Conservation (phyloP, 2,329 filamentous ascomycete species). For the Colletotrichum trifolii region DNA sequence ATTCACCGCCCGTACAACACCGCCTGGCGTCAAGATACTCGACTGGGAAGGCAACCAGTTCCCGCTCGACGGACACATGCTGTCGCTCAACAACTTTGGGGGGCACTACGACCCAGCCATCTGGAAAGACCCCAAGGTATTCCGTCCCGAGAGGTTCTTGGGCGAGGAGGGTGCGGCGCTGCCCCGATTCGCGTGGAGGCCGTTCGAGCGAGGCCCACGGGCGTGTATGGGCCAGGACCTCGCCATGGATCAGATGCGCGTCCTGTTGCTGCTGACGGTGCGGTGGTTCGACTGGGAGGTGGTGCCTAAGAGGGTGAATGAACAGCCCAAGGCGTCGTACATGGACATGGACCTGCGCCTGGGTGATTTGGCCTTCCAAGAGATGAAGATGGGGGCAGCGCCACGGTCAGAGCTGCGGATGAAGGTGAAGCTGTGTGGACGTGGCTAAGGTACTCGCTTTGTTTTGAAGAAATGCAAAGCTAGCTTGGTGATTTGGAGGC, state of each 20-base stretch:
- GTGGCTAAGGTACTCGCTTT: neutral
- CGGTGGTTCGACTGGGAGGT: slow-evolving; percentile 42
- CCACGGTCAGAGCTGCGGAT: slow-evolving; percentile 20
- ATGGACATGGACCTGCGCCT: slow-evolving; percentile 40
- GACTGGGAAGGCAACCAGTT: slow-evolving; percentile 50
- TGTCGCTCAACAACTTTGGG: slow-evolving; percentile 32
- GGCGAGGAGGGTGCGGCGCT: slow-evolving; percentile 30
- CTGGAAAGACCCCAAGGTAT: slow-evolving; percentile 50
- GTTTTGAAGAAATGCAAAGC: no score
- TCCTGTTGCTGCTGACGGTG: slow-evolving; percentile 38
- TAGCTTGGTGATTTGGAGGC: no score
- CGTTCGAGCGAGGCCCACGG: slow-evolving; percentile 50
- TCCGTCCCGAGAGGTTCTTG: slow-evolving; percentile 55
- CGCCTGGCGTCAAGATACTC: slow-evolving; percentile 46
- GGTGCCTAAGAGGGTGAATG: slow-evolving; percentile 27
- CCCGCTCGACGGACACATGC: slow-evolving; percentile 46
- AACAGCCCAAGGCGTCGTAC: slow-evolving; percentile 26
- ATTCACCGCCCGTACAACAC: slow-evolving; percentile 50
- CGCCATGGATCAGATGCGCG: slow-evolving; percentile 45
- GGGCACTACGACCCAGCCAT: slow-evolving; percentile 46
- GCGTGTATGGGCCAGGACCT: slow-evolving; percentile 49
- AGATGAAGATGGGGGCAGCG: slow-evolving; percentile 31
- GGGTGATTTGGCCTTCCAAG: slow-evolving; percentile 38
- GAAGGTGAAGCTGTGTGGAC: slow-evolving; percentile 12
- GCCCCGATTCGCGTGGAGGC: slow-evolving; percentile 32